These are phyloP conservation scores for Actinomucor elegans DNA, from an alignment of 371 early-diverging fungal genomes.

Conservation along the genomic window DNA sequence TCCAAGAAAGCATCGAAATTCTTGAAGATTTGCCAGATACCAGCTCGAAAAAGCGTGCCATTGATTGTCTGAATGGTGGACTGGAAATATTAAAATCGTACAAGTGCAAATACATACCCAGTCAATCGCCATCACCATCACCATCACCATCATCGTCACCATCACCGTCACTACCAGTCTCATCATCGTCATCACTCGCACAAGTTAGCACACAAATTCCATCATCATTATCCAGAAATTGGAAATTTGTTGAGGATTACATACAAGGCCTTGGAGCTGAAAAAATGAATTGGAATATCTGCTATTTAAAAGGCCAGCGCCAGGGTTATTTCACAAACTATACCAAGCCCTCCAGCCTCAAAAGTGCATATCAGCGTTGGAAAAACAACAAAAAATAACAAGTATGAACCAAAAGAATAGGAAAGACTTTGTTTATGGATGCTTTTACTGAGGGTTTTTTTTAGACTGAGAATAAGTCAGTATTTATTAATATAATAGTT, in stretches of 20 bases:
- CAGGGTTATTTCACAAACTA: slow-evolving; percentile 11
- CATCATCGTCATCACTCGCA: neutral
- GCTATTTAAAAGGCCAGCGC: slow-evolving; percentile 1
- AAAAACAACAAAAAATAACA: slow-evolving; percentile 9
- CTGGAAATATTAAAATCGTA: slow-evolving; percentile 5
- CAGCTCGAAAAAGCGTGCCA: slow-evolving; percentile 4
- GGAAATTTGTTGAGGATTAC: slow-evolving; percentile 4
- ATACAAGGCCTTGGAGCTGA: slow-evolving; percentile 1
- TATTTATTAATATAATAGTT: too few relatives aligned
- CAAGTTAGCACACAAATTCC: neutral
- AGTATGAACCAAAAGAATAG: neutral
- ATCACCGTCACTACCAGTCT: neutral
- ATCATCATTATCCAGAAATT: slow-evolving; percentile 7
- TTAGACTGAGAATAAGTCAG: too few relatives aligned
- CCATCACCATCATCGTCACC: neutral
- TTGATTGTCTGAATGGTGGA: slow-evolving; percentile 15
- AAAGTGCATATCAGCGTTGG: slow-evolving; percentile 11
- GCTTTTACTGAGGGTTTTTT: too few relatives aligned
- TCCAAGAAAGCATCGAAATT: slow-evolving; percentile 5
- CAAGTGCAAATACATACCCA: slow-evolving; percentile 4
- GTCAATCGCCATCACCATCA: neutral
- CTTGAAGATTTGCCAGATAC: slow-evolving; percentile 4
- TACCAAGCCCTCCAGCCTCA: neutral
- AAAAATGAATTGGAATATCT: slow-evolving; percentile 15
- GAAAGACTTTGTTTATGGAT: slow-evolving; percentile 62